Conservation (phyloP, 2,329 filamentous ascomycete genomes). For the Fonsecaea erecta region DNA sequence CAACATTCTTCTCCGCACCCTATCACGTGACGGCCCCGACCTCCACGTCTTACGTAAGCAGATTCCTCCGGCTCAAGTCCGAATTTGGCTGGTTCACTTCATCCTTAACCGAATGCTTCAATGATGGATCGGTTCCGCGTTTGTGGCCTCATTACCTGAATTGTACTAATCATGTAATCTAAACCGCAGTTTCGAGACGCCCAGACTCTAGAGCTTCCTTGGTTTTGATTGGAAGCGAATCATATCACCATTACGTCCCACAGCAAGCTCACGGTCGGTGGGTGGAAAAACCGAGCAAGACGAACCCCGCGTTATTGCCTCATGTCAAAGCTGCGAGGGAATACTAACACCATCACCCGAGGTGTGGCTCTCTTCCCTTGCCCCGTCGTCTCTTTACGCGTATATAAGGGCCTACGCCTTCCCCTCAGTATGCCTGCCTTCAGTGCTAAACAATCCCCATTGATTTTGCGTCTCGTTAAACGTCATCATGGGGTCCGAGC, state of each 20-base stretch:
- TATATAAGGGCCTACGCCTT: not conserved
- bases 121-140: not conserved
- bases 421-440: not conserved
- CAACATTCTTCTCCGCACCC: not conserved
- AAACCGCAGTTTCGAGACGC: not conserved
- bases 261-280: not conserved
- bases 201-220: not conserved
- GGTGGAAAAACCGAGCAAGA: not conserved
- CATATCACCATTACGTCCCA: not conserved
- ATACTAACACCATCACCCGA: constrained; percentile 2
- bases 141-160: not conserved
- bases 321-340: not conserved
- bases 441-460: not conserved
- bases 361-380: not conserved
- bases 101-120: not conserved
- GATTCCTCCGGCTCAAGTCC: not conserved
- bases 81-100: not conserved
- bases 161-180: not conserved
- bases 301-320: not conserved
- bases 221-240: not conserved
- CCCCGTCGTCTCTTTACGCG: not conserved
- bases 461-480: not conserved
- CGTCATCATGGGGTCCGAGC: constrained; percentile 37
- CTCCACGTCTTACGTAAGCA: not conserved
- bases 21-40: not conserved